Base-by-base conservation (phyloP, 1,284 basidiomycete species). In the Cutaneotrichosporon sp. region DNA sequence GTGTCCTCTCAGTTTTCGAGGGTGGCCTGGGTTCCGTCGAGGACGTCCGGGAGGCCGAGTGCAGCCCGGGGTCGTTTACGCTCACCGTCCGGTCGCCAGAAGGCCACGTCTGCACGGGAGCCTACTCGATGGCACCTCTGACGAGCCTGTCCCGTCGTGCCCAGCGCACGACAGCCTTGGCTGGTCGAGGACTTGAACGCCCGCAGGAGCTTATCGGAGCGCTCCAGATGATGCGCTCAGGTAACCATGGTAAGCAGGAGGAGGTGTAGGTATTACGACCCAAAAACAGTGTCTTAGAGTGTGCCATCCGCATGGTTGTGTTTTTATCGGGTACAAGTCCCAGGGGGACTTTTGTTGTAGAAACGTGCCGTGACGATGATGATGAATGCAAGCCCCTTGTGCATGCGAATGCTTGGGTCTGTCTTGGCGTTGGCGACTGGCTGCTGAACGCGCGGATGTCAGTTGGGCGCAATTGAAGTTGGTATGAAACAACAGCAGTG, bases 1-100 rank as follows among this genome's bases (percentile, higher is more conserved):
- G 57, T 27, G 57, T 74, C 4, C 29, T 65, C n/a, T 26, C 59
- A 1, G 58, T 60, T 26, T 17, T 41, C 11, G 69, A 70, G 48
- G 69, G 69, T 3, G 71, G 71, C 4, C 48, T 71, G 0, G 67
- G 70, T 2, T 61, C 58, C n/a, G 63, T 74, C 3, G 60, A 58
- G 7, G 70, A 69, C 41, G 64, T 71, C 8, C 62, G 55, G 27
- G 68, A 73, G 37, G 60, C 63, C 56, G 58, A 55, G 33, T 25
- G 19, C 10, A 25, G 46, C 29, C 8, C 25, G 19, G 35, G 44
- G 5, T 49, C 29, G 22, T 51, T 57, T 26, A 25, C 41, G 3
- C 52, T 57, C 34, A 37, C 52, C 3, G 19, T 52, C 5, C 56
- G 43, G 3, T 31, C 43, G 5, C 49, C 49, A 1, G 37, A 42